Evolutionary conservation across 2,329 filamentous ascomycete genomes (phyloP).

Genomic region (Aureobasidium sp.): DNA sequence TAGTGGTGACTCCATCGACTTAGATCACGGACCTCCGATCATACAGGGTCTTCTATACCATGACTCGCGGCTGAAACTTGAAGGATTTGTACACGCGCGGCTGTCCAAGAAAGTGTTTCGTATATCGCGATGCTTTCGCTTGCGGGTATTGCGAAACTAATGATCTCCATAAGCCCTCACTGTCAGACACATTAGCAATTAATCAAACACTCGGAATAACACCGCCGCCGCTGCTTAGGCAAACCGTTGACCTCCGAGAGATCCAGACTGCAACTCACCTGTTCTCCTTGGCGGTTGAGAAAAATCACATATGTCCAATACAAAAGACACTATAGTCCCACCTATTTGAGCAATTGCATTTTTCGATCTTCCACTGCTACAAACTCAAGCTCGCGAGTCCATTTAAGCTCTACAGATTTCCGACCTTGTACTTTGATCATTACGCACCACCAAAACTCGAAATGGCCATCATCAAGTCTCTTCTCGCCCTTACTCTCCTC

Average conservation of each 20-base stretch:
- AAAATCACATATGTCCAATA: background rate
- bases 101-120: background rate
- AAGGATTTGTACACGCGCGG: constrained; percentile 3
- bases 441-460: background rate
- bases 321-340: constrained; percentile 5
- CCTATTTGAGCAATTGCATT: background rate
- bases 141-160: constrained; percentile 10
- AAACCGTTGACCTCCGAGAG: background rate
- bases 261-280: background rate
- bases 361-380: background rate
- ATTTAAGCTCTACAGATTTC: background rate
- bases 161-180: background rate
- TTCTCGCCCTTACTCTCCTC: constrained; percentile 1
- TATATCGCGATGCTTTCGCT: background rate
- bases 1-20: background rate
- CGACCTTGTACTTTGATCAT: background rate
- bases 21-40: background rate
- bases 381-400: background rate
- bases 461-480: constrained; percentile 6
- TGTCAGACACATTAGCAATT: background rate
- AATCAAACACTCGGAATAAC: background rate
- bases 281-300: background rate
- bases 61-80: constrained; percentile 10
- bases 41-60: background rate
- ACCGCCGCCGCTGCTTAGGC: background rate